Base-by-base conservation (phyloP, 345 rosid species). In the Abelmoschus esculentus region DNA sequence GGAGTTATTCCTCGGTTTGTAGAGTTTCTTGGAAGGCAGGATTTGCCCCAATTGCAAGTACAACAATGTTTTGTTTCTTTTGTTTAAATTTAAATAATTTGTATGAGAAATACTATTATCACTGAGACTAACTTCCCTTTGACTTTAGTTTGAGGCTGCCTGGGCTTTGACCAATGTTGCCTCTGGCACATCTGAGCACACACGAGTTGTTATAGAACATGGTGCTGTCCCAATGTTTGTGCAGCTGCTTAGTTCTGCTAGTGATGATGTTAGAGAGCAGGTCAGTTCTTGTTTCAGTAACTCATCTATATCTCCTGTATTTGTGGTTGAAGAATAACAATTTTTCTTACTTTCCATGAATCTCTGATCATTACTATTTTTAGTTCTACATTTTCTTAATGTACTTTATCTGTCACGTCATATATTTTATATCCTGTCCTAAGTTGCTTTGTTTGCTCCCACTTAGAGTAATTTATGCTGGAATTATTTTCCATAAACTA, bases 1-100 rank as follows among this genome's bases (percentile, higher is more conserved):
- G 91, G 91, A 70, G 96, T 89, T 72, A 77, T 91, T 31, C 91
- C 96, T 4, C 82, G 86, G 38, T 87, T 91, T 74, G 96, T 91
- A 53, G 90, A 87, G 80, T 91, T 89, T 80, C 91, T 91, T 71
- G 86, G 79, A 70, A 86, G 92, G 78, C 83, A 82, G 72, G 97
- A 89, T 77, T 61, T 82, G 62, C 91, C 97, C 8, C 96, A 86
- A 70, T 77, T 91, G 59, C 96, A 91, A 80, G 97, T 89, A 59
- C 36, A 74, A 61, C 36, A 74, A 61, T 40, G 66, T 38, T 77
- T 40, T 70, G 4, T 44, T 69, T 73, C 34, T 69, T 73, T 31
- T 79, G 64, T 62, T 34, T 67, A 22, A 53, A 26, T 50, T 46
- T 4, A 58, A 69, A 42, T 50, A 58, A 56, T 22, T 15, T 36